These are phyloP conservation scores for Lipomyces kockii DNA, from an alignment of 805 yeast genomes.

Conservation along the genomic window DNA sequence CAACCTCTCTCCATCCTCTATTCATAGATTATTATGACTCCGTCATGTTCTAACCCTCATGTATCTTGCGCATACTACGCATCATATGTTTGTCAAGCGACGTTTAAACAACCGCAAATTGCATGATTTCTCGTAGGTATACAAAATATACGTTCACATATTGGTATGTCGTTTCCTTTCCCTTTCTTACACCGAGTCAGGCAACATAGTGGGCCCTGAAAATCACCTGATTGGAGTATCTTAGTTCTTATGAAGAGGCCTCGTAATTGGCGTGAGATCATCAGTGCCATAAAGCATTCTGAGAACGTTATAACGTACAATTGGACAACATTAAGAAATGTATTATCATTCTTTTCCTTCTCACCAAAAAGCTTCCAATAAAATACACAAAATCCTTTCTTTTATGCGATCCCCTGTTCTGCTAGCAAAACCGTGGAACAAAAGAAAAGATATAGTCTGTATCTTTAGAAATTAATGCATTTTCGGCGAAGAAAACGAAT, in stretches of 20 bases:
- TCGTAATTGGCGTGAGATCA: constrained; percentile 2
- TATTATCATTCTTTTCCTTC: not conserved
- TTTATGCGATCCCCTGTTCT: constrained; percentile 1
- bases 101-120: not conserved
- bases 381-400: constrained; percentile 1
- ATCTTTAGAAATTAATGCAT: constrained; percentile 5
- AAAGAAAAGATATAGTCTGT: not conserved
- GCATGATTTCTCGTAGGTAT: not conserved
- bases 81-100: not conserved
- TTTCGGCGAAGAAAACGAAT: constrained; percentile 10
- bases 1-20: not conserved
- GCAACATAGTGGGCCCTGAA: constrained; percentile 4
- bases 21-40: not conserved
- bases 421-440: not conserved
- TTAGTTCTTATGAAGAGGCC: not conserved
- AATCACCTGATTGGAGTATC: not conserved
- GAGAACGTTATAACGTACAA: constrained; percentile 12
- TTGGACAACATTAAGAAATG: constrained; percentile 14
- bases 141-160: not conserved
- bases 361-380: constrained; percentile 8
- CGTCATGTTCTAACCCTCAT: constrained; percentile 2
- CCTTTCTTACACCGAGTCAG: not conserved
- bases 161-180: not conserved
- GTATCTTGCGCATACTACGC: not conserved
- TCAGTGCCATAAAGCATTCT: constrained; percentile 8